Evolutionary conservation across 177 flowering plant genomes (phyloP).

Genomic region (Vitis hybrid): DNA sequence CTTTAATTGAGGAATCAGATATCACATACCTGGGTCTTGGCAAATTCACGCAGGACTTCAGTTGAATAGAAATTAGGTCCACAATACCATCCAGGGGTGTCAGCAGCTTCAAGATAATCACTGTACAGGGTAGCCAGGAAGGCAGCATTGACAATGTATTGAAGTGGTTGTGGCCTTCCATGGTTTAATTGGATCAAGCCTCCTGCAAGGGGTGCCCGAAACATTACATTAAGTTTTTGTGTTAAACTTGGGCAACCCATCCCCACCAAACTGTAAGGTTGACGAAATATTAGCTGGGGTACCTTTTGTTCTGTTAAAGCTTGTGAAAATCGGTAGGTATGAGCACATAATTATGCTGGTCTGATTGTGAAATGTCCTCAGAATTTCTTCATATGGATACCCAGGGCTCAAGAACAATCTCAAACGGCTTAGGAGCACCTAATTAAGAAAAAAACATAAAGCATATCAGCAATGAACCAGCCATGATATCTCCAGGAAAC

Average conservation of each 20-base stretch:
- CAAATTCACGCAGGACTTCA: conserved; percentile 70
- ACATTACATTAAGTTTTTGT: neutral
- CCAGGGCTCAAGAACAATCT: conserved; percentile 95
- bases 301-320: conserved; percentile 90
- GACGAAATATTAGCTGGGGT: neutral
- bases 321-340: conserved; percentile 62
- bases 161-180: conserved; percentile 88
- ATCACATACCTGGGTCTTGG: conserved; percentile 76
- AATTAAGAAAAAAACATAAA: conserved; percentile 6
- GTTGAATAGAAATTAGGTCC: conserved; percentile 78
- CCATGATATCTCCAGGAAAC: too few relatives aligned
- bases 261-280: too few relatives aligned
- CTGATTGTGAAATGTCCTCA: conserved; percentile 80
- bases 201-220: conserved; percentile 38
- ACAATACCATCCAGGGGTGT: conserved; percentile 96
- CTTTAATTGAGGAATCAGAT: too few relatives aligned
- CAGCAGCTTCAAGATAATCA: conserved; percentile 91
- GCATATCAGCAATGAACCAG: neutral
- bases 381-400: conserved; percentile 90
- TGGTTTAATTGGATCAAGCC: conserved; percentile 86
- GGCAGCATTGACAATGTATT: conserved; percentile 90
- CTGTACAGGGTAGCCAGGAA: conserved; percentile 79
- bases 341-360: conserved; percentile 94
- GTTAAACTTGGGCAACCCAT: too few relatives aligned
- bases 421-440: conserved; percentile 84